Percentiles rank a stretch among this genome's conserved stretches.
Evolutionary conservation across 2,329 filamentous ascomycete species (phyloP).

Genomic region (Beauveria sp.): DNA sequence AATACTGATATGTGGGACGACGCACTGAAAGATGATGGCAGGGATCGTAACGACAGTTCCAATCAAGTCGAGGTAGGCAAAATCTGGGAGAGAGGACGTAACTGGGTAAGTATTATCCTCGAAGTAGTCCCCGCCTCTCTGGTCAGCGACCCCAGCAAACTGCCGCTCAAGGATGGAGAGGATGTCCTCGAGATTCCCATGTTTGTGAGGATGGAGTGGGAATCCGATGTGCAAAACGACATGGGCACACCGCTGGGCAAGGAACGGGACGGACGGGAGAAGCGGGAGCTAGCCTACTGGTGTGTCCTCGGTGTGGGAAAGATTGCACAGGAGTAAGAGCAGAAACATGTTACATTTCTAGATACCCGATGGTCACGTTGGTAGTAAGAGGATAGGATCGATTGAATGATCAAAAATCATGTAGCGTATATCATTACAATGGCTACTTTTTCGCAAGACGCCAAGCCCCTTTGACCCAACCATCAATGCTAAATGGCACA

Average conservation of each 20-base stretch:
- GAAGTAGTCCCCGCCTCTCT: conserved; percentile 70
- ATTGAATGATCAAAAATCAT: conserved; percentile 10
- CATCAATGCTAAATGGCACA: conserved; percentile 25
- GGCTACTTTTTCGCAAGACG: conserved; percentile 42
- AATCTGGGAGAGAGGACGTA: conserved; percentile 88
- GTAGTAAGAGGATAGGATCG: background rate
- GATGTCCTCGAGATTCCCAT: conserved; percentile 81
- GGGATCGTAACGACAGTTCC: conserved; percentile 33
- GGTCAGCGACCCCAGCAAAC: conserved; percentile 33
- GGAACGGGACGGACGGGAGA: conserved; percentile 61
- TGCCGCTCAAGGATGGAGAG: conserved; percentile 50
- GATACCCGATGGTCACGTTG: conserved; percentile 31
- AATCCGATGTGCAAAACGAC: conserved; percentile 60
- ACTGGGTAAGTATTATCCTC: conserved; percentile 90
- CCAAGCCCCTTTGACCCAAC: conserved; percentile 38
- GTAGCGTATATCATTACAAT: conserved; percentile 31
- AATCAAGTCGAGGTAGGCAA: conserved; percentile 75
- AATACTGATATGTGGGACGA: conserved; percentile 89
- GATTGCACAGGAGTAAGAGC: conserved; percentile 48
- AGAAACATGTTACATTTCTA: conserved; percentile 14
- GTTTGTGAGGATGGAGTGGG: conserved; percentile 89
- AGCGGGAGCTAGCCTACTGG: conserved; percentile 90
- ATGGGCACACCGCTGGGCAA: conserved; percentile 45
- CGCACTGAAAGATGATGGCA: conserved; percentile 55
- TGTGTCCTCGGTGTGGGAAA: conserved; percentile 82